Evolutionary conservation across 495 filamentous ascomycete species (phyloP).

Genomic region (Penicillium cinerascens): DNA sequence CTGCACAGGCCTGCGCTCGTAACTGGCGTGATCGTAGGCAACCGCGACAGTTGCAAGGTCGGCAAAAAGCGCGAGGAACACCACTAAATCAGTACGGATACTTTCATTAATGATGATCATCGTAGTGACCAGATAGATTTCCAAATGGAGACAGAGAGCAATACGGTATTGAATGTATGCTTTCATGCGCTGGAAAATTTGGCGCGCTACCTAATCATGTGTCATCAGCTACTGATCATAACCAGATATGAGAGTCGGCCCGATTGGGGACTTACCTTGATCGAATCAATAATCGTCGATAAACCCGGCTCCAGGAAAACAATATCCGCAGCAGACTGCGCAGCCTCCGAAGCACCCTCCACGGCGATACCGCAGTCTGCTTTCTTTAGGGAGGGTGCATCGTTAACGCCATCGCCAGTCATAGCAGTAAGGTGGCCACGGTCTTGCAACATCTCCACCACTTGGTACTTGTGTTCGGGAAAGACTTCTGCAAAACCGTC

Average conservation of each 20-base stretch:
- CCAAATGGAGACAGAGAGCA: conserved; percentile 68
- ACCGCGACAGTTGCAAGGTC: conserved; percentile 72
- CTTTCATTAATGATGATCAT: conserved; percentile 74
- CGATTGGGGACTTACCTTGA: too few relatives aligned
- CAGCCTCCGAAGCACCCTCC: conserved; percentile 70
- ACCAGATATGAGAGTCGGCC: too few relatives aligned
- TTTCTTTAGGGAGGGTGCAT: conserved; percentile 94
- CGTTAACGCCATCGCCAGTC: conserved; percentile 98
- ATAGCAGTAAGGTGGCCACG: conserved; percentile 95
- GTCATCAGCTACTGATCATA: too few relatives aligned
- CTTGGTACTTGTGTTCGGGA: conserved; percentile 97
- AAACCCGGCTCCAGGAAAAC: conserved; percentile 72
- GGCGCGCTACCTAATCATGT: too few relatives aligned
- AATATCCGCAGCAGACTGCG: conserved; percentile 70
- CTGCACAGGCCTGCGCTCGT: conserved; percentile 65
- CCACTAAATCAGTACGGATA: conserved; percentile 61
- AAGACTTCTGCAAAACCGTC: conserved; percentile 85
- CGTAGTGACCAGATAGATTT: conserved; percentile 68
- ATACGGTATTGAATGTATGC: conserved; percentile 77
- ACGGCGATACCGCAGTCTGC: conserved; percentile 76
- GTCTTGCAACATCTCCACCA: conserved; percentile 94
- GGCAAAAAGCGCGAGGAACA: conserved; percentile 71
- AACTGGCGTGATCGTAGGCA: conserved; percentile 70
- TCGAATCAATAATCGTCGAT: conserved; percentile 68
- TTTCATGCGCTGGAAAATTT: conserved; percentile 80